A percentile compares a stretch with the other conserved stretches of the same genome.
phyloP scores from a whole-genome alignment of 2,329 filamentous ascomycete genomes.

The Tolypocladium amazonense region DNA sequence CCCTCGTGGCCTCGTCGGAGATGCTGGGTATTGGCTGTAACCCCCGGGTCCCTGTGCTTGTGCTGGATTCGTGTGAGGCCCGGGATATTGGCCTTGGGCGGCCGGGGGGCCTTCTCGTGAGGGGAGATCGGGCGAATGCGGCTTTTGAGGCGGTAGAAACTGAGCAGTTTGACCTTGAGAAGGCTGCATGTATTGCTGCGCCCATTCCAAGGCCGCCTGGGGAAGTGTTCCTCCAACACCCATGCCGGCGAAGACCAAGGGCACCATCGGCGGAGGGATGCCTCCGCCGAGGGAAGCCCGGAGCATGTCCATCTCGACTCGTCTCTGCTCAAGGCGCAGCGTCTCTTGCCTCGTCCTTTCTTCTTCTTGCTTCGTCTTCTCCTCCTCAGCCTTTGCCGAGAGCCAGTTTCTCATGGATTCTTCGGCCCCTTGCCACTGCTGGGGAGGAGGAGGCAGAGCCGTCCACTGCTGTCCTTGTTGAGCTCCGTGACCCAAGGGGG shows the following conservation, averaged over 20 bases:
- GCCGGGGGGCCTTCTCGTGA: slow-evolving; percentile 36
- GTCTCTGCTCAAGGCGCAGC: slow-evolving; percentile 60
- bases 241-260: slow-evolving; percentile 65
- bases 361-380: slow-evolving; percentile 63
- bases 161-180: slow-evolving; percentile 38
- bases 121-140: slow-evolving; percentile 39
- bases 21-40: slow-evolving; percentile 36
- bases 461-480: slow-evolving; percentile 31
- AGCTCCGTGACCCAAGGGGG: slow-evolving; percentile 16
- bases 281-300: slow-evolving; percentile 57
- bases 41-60: slow-evolving; percentile 24
- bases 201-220: slow-evolving; percentile 54
- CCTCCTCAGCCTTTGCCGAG: slow-evolving; percentile 61
- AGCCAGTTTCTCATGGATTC: slow-evolving; percentile 66
- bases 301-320: slow-evolving; percentile 63
- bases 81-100: slow-evolving; percentile 29
- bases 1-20: slow-evolving; percentile 38
- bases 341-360: slow-evolving; percentile 56
- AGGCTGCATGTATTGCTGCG: slow-evolving; percentile 53
- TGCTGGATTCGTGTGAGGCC: slow-evolving; percentile 16
- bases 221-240: slow-evolving; percentile 47
- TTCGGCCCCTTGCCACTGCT: slow-evolving; percentile 56
- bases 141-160: slow-evolving; percentile 37
- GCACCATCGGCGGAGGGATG: slow-evolving; percentile 64
- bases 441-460: slow-evolving; percentile 51